These are phyloP conservation scores for Mycena haematopus DNA, from an alignment of 768 basidiomycete species.

Conservation along the genomic window DNA sequence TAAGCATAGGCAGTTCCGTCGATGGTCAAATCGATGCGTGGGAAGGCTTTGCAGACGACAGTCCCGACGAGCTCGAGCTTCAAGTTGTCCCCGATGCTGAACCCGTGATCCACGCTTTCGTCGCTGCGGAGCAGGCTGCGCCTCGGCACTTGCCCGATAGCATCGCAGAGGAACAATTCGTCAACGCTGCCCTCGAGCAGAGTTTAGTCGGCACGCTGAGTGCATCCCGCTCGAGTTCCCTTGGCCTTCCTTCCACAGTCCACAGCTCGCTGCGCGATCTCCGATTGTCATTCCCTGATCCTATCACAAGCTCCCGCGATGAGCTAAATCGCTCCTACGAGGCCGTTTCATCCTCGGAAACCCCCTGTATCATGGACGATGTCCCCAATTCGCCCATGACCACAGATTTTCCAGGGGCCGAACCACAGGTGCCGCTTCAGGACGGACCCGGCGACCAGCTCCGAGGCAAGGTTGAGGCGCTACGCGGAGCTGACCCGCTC, in stretches of 20 bases:
- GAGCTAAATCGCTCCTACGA: slow-evolving; percentile 67
- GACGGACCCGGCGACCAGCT: slow-evolving; percentile 24
- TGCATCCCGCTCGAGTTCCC: slow-evolving; percentile 71
- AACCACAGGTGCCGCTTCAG: slow-evolving; percentile 11
- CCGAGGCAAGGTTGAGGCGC: background rate
- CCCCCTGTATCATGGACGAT: slow-evolving; percentile 34
- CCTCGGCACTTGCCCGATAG: slow-evolving; percentile 8
- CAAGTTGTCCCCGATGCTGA: slow-evolving; percentile 25
- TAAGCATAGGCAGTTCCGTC: slow-evolving; percentile 71
- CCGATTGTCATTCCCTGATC: slow-evolving; percentile 84
- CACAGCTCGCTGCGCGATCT: slow-evolving; percentile 75
- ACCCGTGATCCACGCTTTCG: slow-evolving; percentile 34
- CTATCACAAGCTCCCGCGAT: slow-evolving; percentile 73
- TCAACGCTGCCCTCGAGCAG: slow-evolving; percentile 80
- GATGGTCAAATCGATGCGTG: slow-evolving; percentile 76
- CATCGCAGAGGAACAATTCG: slow-evolving; percentile 66
- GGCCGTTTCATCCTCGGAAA: slow-evolving; percentile 50
- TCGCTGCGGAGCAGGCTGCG: slow-evolving; percentile 42
- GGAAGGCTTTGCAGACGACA: slow-evolving; percentile 78
- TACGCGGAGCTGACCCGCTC: slow-evolving; percentile 5
- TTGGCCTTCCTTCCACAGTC: slow-evolving; percentile 55
- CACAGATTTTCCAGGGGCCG: slow-evolving; percentile 35
- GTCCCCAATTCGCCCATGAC: slow-evolving; percentile 29
- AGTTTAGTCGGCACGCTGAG: slow-evolving; percentile 83
- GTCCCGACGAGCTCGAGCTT: slow-evolving; percentile 60